Conservation (phyloP, 2,329 filamentous ascomycete species). For the Fusarium heterosporum region DNA sequence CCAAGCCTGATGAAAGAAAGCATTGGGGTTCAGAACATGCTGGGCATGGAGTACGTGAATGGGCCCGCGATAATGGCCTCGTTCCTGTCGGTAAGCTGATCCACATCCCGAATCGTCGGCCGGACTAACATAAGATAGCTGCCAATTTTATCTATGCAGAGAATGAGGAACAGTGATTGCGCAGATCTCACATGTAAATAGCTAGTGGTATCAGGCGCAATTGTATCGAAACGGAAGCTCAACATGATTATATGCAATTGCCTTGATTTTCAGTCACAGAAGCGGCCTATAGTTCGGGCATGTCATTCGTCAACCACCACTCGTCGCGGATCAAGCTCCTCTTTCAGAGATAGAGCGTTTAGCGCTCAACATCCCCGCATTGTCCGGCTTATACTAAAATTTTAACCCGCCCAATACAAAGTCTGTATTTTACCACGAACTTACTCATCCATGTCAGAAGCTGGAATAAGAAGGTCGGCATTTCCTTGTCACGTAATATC, state of each 20-base stretch:
- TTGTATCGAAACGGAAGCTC: constrained; percentile 16
- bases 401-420: constrained; percentile 24
- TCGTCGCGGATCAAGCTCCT: constrained; percentile 15
- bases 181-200: background rate
- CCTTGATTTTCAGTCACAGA: constrained; percentile 7
- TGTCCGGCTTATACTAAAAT: background rate
- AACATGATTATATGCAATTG: background rate
- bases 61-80: constrained; percentile 38
- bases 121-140: constrained; percentile 23
- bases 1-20: constrained; percentile 27
- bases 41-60: constrained; percentile 35
- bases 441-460: constrained; percentile 25
- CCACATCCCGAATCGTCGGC: background rate
- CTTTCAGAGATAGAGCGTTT: constrained; percentile 12
- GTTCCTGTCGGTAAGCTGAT: constrained; percentile 35
- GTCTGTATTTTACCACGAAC: constrained; percentile 13
- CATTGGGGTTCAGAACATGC: constrained; percentile 36
- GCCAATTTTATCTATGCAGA: constrained; percentile 43
- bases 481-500: background rate
- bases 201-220: background rate
- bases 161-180: constrained; percentile 29
- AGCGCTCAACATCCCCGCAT: constrained; percentile 26
- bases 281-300: background rate
- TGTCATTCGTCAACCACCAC: constrained; percentile 9
- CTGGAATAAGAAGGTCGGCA: constrained; percentile 18